Percentiles rank a stretch among this genome's conserved stretches.
These are phyloP conservation scores for Metschnikowia reukaufii DNA, from an alignment of 805 yeast species.

Conservation along the genomic window DNA sequence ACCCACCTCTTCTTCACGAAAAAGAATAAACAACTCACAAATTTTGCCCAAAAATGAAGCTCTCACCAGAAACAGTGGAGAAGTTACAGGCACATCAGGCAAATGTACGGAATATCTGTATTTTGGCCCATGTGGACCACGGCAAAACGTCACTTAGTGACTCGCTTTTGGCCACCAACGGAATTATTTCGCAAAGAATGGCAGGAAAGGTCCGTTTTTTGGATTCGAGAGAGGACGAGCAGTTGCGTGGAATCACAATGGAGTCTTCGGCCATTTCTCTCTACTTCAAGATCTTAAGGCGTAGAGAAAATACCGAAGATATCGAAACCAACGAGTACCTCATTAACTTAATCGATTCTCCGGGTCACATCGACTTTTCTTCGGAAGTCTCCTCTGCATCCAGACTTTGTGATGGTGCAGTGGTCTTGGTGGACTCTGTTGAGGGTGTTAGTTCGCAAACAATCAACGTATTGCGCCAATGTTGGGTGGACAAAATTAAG, in stretches of 20 bases:
- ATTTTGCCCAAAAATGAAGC: constrained; percentile 38
- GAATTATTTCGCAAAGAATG: constrained; percentile 89
- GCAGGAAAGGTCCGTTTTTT: constrained; percentile 94
- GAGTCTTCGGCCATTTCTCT: constrained; percentile 93
- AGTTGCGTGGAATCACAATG: constrained; percentile 95
- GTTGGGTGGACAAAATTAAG: constrained; percentile 89
- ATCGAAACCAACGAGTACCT: constrained; percentile 68
- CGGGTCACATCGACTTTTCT: constrained; percentile 98
- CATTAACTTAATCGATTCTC: constrained; percentile 92
- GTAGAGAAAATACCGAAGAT: constrained; percentile 30
- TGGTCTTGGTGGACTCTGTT: constrained; percentile 91
- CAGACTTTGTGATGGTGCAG: constrained; percentile 94
- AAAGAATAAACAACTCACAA: too few species aligned
- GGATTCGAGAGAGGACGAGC: constrained; percentile 95
- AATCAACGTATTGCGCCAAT: constrained; percentile 88
- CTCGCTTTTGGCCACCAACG: constrained; percentile 89
- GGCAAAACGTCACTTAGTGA: constrained; percentile 96
- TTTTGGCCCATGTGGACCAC: constrained; percentile 97
- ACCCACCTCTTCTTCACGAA: not conserved
- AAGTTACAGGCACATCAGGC: constrained; percentile 68
- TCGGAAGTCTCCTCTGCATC: constrained; percentile 97
- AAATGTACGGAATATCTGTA: constrained; percentile 84
- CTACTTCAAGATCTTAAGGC: constrained; percentile 70
- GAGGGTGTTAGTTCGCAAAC: constrained; percentile 99
- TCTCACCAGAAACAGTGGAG: constrained; percentile 63